A percentile compares a stretch with the other conserved stretches of the same genome.
Evolutionary conservation across 108 stramenopile species (phyloP).

Genomic region (Cyclotella distinguenda): DNA sequence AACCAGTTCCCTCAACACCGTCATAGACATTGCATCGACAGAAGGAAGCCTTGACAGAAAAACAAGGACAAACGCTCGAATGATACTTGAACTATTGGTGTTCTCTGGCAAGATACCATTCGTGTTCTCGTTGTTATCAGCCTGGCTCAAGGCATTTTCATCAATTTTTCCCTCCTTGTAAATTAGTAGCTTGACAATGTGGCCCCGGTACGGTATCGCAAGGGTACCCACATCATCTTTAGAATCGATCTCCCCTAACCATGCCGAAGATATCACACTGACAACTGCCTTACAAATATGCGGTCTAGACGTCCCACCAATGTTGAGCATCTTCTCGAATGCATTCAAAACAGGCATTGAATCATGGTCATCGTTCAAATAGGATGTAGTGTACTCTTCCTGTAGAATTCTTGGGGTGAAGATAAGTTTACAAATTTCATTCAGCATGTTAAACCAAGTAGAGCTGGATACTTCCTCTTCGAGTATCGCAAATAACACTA

Average conservation of each 20-base stretch:
- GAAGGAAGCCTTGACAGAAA: constrained; percentile 72
- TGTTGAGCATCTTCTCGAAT: constrained; percentile 60
- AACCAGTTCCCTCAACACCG: constrained; percentile 58
- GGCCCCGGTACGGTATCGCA: constrained; percentile 66
- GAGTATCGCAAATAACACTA: constrained; percentile 62
- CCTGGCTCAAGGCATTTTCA: constrained; percentile 56
- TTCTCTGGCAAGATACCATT: constrained; percentile 22
- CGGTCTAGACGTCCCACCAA: constrained; percentile 59
- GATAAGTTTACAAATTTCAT: constrained; percentile 64
- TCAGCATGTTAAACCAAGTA: constrained; percentile 66
- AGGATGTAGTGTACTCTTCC: constrained; percentile 54
- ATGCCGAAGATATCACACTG: constrained; percentile 59
- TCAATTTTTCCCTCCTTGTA: constrained; percentile 75
- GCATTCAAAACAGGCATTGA: constrained; percentile 60
- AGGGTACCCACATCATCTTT: constrained; percentile 47
- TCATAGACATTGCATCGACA: constrained; percentile 35
- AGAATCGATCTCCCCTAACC: constrained; percentile 52
- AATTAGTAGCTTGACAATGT: constrained; percentile 53
- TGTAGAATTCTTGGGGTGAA: constrained; percentile 59
- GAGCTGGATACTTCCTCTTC: constrained; percentile 45
- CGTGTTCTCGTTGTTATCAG: constrained; percentile 11
- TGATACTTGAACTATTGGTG: constrained; percentile 59
- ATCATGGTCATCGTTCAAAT: constrained; percentile 11
- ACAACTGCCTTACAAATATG: constrained; percentile 61
- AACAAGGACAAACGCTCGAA: constrained; percentile 63